Conservation (phyloP, 768 basidiomycete genomes). For the Xerocomellus amylosporus region DNA sequence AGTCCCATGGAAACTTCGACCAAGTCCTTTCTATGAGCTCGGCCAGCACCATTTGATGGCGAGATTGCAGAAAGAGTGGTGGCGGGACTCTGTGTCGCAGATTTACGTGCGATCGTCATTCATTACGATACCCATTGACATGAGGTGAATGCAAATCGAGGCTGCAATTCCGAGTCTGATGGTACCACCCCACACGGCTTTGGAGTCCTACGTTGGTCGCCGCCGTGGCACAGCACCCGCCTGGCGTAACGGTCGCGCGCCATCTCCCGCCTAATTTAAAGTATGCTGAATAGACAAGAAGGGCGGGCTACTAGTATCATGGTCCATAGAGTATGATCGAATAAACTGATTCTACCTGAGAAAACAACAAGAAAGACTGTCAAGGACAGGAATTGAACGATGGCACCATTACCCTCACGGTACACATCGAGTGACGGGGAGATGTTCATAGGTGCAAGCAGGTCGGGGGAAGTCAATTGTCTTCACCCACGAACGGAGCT, state of each 20-base stretch:
- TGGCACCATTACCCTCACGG: neutral
- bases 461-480: neutral
- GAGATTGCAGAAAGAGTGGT: neutral
- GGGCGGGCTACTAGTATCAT: neutral
- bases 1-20: slow-evolving; percentile 1
- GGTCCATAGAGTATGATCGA: slow-evolving; percentile 7
- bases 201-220: too few species aligned
- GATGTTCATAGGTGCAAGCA: neutral
- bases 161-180: too few species aligned
- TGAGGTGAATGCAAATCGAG: too few species aligned
- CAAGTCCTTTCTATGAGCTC: slow-evolving; percentile 7
- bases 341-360: slow-evolving; percentile 2
- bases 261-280: too few species aligned
- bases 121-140: too few species aligned
- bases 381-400: neutral
- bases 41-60: slow-evolving; percentile 3
- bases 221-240: too few species aligned
- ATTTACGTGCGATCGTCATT: too few species aligned
- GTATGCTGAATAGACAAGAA: slow-evolving; percentile 5
- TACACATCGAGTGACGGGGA: neutral
- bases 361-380: slow-evolving; percentile 8
- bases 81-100: neutral
- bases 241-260: too few species aligned
- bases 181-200: too few species aligned
- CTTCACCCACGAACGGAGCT: slow-evolving; percentile 1